Evolutionary conservation across 2,329 filamentous ascomycete genomes (phyloP).

Genomic region (Ophiostoma sp.): DNA sequence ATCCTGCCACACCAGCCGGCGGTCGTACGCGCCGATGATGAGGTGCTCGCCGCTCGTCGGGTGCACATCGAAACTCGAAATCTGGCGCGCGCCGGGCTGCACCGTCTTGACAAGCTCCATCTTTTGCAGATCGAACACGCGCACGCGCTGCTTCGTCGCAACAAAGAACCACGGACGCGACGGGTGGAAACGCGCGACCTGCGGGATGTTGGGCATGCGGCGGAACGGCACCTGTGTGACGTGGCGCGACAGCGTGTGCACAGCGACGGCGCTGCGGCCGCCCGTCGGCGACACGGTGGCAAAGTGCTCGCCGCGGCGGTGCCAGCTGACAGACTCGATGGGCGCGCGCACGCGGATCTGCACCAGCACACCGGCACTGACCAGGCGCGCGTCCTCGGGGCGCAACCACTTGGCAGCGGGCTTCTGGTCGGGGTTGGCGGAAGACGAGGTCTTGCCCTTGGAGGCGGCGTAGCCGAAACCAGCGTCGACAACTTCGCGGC

Average conservation of each 20-base stretch:
- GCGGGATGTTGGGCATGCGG: conserved; percentile 64
- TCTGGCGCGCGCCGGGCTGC: conserved; percentile 88
- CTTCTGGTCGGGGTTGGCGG: conserved; percentile 60
- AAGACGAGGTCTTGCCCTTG: conserved; percentile 50
- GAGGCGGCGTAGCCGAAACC: conserved; percentile 92
- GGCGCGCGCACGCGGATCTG: conserved; percentile 73
- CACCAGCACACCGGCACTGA: conserved; percentile 72
- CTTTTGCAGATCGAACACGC: conserved; percentile 86
- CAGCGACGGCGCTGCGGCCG: conserved; percentile 74
- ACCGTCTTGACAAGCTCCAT: conserved; percentile 90
- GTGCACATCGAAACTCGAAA: conserved; percentile 89
- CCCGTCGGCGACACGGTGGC: conserved; percentile 81
- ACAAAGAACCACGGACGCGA: conserved; percentile 91
- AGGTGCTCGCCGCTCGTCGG: conserved; percentile 81
- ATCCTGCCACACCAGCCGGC: conserved; percentile 92
- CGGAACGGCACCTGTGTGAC: conserved; percentile 93
- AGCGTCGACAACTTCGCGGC: conserved; percentile 71
- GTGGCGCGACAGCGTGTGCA: conserved; percentile 93
- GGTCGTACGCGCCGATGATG: conserved; percentile 91
- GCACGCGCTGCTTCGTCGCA: conserved; percentile 87
- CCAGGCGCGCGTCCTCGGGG: conserved; percentile 65
- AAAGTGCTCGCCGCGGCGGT: conserved; percentile 89
- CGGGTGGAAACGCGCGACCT: conserved; percentile 92
- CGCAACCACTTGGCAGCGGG: conserved; percentile 77
- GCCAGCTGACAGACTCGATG: conserved; percentile 89